A percentile compares a stretch with the other conserved stretches of the same genome.
phyloP scores from a whole-genome alignment of 345 rosid species.

The Draba incana region DNA sequence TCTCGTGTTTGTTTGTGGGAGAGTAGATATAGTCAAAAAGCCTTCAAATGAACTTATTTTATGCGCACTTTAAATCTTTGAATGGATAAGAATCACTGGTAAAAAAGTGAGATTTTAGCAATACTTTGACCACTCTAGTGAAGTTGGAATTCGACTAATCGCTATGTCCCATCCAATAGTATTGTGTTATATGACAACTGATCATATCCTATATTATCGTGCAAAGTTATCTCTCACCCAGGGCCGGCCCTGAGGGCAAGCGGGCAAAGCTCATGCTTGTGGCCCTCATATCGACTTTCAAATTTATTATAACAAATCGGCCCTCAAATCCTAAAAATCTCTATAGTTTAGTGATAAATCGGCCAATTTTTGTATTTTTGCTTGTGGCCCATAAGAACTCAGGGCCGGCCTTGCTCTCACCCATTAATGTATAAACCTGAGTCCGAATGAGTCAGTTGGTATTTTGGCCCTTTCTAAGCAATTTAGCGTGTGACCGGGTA shows the following conservation, averaged over 20 bases:
- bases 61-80: conserved; percentile 42
- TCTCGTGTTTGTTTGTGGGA: conserved; percentile 21
- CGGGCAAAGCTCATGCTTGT: too few relatives aligned
- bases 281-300: too few relatives aligned
- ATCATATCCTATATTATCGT: conserved; percentile 23
- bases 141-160: conserved; percentile 37
- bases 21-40: conserved; percentile 46
- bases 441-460: neutral
- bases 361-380: too few relatives aligned
- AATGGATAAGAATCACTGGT: conserved; percentile 40
- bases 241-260: too few relatives aligned
- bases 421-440: neutral
- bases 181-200: conserved; percentile 30
- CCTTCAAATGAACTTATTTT: conserved; percentile 32
- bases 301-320: too few relatives aligned
- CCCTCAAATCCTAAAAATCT: too few relatives aligned
- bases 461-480: neutral
- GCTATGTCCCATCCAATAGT: conserved; percentile 32
- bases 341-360: too few relatives aligned
- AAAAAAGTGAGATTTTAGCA: conserved; percentile 33
- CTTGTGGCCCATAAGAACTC: too few relatives aligned
- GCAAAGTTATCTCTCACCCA: conserved; percentile 30
- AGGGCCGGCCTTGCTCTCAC: too few relatives aligned
- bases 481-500: too few relatives aligned
- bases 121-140: conserved; percentile 37